phyloP scores from a whole-genome alignment of 129 eudicot genomes.

The Tagetes patula region DNA sequence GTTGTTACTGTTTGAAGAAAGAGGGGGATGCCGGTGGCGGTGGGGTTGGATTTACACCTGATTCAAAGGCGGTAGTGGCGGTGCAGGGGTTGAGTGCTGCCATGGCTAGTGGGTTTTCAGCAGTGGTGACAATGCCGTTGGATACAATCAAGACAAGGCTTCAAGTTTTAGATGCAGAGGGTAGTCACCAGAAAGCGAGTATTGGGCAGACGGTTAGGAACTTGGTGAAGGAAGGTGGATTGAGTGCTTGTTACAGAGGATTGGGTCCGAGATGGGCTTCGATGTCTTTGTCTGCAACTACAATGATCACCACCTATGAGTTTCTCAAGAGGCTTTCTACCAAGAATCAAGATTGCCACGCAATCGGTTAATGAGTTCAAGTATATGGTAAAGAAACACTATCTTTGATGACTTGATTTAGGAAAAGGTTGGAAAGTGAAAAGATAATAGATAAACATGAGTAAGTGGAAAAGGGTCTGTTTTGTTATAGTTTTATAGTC shows the following conservation, averaged over 20 bases:
- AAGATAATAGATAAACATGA: slow-evolving; percentile 21
- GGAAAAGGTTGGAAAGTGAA: background rate
- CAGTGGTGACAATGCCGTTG: slow-evolving; percentile 70
- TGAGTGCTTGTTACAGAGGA: slow-evolving; percentile 87
- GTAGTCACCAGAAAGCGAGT: slow-evolving; percentile 43
- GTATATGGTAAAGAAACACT: background rate
- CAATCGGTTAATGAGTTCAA: slow-evolving; percentile 10
- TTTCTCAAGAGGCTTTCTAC: slow-evolving; percentile 63
- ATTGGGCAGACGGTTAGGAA: slow-evolving; percentile 54
- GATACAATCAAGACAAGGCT: slow-evolving; percentile 80
- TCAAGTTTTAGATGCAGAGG: slow-evolving; percentile 80
- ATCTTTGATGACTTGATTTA: slow-evolving; percentile 7
- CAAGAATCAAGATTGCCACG: slow-evolving; percentile 42
- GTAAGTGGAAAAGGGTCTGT: slow-evolving; percentile 12
- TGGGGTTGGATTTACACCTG: slow-evolving; percentile 41
- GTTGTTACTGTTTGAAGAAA: slow-evolving; percentile 51
- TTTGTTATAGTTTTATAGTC: slow-evolving; percentile 6
- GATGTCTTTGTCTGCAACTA: slow-evolving; percentile 83
- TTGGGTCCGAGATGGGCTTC: slow-evolving; percentile 92
- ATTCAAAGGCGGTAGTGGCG: slow-evolving; percentile 47
- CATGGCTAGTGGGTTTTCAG: slow-evolving; percentile 68
- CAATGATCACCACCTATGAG: slow-evolving; percentile 87
- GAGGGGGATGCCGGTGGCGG: slow-evolving; percentile 37
- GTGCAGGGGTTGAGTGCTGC: slow-evolving; percentile 69
- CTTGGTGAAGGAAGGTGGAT: slow-evolving; percentile 80